A percentile compares a stretch with the other conserved stretches of the same genome.
These are phyloP conservation scores for Clarireedia monteithiana DNA, from an alignment of 2,329 filamentous ascomycete genomes.

Conservation along the genomic window DNA sequence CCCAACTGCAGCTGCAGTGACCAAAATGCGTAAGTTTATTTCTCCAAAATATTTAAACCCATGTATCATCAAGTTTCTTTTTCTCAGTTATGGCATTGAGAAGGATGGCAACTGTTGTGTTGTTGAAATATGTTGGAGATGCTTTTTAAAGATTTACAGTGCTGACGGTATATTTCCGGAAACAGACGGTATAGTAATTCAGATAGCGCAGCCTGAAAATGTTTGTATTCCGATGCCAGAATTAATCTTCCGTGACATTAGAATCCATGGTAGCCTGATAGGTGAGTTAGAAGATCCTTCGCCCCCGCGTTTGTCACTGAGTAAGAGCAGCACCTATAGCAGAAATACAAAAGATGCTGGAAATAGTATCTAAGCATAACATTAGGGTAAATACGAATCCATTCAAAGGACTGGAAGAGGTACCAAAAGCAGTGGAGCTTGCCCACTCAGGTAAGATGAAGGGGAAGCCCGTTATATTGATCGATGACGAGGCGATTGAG, in stretches of 20 bases:
- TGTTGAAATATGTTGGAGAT: neutral
- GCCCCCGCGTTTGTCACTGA: conserved; percentile 3
- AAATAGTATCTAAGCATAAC: conserved; percentile 37
- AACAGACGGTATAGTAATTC: conserved; percentile 40
- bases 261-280: conserved; percentile 38
- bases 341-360: conserved; percentile 40
- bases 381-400: conserved; percentile 42
- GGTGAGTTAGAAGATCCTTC: conserved; percentile 10
- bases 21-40: conserved; percentile 41
- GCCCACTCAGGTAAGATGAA: conserved; percentile 45
- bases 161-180: neutral
- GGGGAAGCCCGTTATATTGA: conserved; percentile 46
- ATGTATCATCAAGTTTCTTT: neutral
- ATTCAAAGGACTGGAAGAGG: conserved; percentile 44
- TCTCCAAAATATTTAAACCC: neutral
- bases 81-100: neutral
- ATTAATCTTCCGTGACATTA: conserved; percentile 46
- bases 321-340: conserved; percentile 30
- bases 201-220: conserved; percentile 45
- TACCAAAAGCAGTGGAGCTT: conserved; percentile 41
- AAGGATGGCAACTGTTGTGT: neutral
- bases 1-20: conserved; percentile 45
- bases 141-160: neutral
- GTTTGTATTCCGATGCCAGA: conserved; percentile 36
- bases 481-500: conserved; percentile 35